These are phyloP conservation scores for Actinidia arguta DNA, from an alignment of 179 eudicot species.

Conservation along the genomic window DNA sequence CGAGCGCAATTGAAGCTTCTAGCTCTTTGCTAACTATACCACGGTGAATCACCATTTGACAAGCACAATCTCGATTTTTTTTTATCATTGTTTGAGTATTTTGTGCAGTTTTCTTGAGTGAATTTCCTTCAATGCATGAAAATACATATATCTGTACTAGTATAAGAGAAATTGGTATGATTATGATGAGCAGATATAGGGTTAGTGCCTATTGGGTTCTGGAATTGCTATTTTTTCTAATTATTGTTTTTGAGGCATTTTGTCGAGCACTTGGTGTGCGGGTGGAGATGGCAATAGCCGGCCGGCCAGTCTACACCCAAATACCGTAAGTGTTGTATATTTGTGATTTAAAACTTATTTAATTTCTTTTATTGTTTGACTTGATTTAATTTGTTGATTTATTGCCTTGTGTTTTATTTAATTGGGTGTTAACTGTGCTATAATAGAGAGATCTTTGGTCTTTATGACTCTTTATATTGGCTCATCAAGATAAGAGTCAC, in stretches of 20 bases:
- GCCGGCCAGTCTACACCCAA: conserved; percentile 53
- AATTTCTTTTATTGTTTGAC: too few relatives aligned
- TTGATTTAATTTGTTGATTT: too few relatives aligned
- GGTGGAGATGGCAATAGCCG: conserved; percentile 35
- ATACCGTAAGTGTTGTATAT: too few relatives aligned
- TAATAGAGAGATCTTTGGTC: too few relatives aligned
- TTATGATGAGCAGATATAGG: conserved; percentile 50
- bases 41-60: conserved; percentile 16
- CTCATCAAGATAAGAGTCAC: too few relatives aligned
- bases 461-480: too few relatives aligned
- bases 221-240: conserved; percentile 20
- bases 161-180: conserved; percentile 19
- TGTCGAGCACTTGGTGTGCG: conserved; percentile 36
- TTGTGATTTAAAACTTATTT: too few relatives aligned
- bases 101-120: conserved; percentile 13
- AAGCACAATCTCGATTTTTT: neutral
- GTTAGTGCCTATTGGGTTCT: conserved; percentile 20
- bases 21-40: neutral
- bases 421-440: too few relatives aligned
- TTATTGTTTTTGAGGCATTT: conserved; percentile 35
- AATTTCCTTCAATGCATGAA: neutral
- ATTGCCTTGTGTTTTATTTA: too few relatives aligned
- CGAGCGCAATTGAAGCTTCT: neutral
- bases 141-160: neutral
- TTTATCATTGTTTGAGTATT: neutral